Conservation (phyloP, 228 moss, liverwort and hornwort genomes). For the Sphagnum magellanicum region DNA sequence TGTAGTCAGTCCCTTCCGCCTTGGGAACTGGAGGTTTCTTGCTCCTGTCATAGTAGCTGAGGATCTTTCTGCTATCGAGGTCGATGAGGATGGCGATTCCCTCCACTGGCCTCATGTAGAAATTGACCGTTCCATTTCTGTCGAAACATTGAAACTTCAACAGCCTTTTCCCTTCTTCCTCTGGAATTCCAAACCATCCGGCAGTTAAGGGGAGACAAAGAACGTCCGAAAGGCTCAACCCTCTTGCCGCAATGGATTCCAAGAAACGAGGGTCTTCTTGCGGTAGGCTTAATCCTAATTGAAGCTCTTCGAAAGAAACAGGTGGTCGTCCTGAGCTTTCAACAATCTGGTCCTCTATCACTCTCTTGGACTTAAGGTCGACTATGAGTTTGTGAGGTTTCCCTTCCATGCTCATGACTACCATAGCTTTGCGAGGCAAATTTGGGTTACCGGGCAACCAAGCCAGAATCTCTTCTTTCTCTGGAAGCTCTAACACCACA, state of each 20-base stretch:
- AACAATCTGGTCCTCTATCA: conserved; percentile 18
- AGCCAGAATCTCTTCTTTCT: conserved; percentile 31
- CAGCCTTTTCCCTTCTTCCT: conserved; percentile 34
- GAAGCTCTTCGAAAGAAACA: not conserved
- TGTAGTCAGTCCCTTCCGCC: conserved; percentile 51
- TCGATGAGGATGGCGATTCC: conserved; percentile 27
- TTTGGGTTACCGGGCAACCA: conserved; percentile 24
- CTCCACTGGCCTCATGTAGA: conserved; percentile 51
- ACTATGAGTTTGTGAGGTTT: conserved; percentile 23
- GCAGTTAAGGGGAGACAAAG: conserved; percentile 3
- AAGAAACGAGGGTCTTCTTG: conserved; percentile 15
- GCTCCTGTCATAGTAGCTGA: conserved; percentile 13
- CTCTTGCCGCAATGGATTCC: conserved; percentile 22
- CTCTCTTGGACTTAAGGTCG: conserved; percentile 17
- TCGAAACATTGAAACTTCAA: conserved; percentile 20
- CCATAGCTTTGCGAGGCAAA: conserved; percentile 33
- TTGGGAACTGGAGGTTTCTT: conserved; percentile 26
- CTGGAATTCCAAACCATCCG: conserved; percentile 41
- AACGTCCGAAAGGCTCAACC: conserved; percentile 12
- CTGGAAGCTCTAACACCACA: conserved; percentile 34
- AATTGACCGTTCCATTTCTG: conserved; percentile 31
- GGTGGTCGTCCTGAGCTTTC: conserved; percentile 20
- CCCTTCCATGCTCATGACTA: conserved; percentile 14
- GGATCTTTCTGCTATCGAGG: conserved; percentile 8
- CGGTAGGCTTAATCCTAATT: not conserved